phyloP scores from a whole-genome alignment of 495 filamentous ascomycete species.

The Aspergillus bertholletiae region DNA sequence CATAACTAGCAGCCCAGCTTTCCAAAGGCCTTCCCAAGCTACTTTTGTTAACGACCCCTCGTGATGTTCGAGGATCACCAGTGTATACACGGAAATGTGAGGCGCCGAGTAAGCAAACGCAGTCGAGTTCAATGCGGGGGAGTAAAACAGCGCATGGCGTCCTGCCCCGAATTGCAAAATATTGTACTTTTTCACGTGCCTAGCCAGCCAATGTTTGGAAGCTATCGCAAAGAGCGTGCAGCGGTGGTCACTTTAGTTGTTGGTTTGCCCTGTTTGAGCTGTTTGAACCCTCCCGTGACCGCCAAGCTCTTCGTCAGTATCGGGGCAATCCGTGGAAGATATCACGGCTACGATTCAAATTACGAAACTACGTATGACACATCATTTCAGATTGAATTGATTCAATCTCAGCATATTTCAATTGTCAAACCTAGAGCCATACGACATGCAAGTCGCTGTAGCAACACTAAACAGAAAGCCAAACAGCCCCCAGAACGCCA shows the following conservation, averaged over 20 bases:
- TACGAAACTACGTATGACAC: too few relatives aligned
- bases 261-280: conserved; percentile 23
- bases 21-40: not conserved
- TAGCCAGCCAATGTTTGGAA: not conserved
- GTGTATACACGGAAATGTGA: not conserved
- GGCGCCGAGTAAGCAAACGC: not conserved
- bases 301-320: conserved; percentile 12
- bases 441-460: not conserved
- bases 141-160: conserved; percentile 6
- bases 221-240: not conserved
- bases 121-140: not conserved
- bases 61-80: not conserved
- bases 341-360: not conserved
- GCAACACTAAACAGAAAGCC: not conserved
- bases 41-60: not conserved
- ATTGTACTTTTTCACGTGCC: not conserved
- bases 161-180: not conserved
- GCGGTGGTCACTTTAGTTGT: conserved; percentile 1
- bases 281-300: conserved; percentile 12
- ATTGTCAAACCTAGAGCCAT: not conserved
- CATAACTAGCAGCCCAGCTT: too few relatives aligned
- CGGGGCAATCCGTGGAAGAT: too few relatives aligned
- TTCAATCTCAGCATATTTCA: not conserved
- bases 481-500: conserved; percentile 15
- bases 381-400: not conserved